A percentile compares a stretch with the other conserved stretches of the same genome.
Conservation (phyloP, 306 rosid species). For the Glycine soja region DNA sequence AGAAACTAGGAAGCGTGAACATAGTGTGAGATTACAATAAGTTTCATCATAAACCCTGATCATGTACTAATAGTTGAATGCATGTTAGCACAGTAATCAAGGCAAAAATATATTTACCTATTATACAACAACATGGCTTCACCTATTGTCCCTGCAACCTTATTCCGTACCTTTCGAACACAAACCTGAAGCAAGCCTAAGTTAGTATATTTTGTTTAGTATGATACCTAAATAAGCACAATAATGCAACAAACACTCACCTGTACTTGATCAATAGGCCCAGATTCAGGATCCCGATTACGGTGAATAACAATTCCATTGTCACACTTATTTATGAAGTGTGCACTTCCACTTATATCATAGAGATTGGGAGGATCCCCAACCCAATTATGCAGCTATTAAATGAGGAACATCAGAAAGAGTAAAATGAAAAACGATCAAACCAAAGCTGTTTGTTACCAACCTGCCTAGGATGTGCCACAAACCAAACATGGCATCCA, state of each 20-base stretch:
- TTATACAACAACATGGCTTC: slow-evolving; percentile 74
- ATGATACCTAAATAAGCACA: slow-evolving; percentile 6
- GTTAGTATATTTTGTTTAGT: slow-evolving; percentile 33
- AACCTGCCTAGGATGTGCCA: slow-evolving; percentile 98
- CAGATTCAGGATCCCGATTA: slow-evolving; percentile 83
- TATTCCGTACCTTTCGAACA: slow-evolving; percentile 86
- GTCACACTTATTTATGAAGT: slow-evolving; percentile 94
- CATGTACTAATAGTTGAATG: slow-evolving; percentile 6
- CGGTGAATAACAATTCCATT: slow-evolving; percentile 93
- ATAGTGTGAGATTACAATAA: no score
- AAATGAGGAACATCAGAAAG: slow-evolving; percentile 44
- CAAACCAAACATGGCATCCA: slow-evolving; percentile 98
- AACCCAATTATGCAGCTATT: slow-evolving; percentile 79
- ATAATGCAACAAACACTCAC: slow-evolving; percentile 49
- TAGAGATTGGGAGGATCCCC: slow-evolving; percentile 89
- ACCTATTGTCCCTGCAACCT: slow-evolving; percentile 88
- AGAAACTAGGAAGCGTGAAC: no score
- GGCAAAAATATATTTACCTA: slow-evolving; percentile 55
- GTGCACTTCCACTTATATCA: slow-evolving; percentile 97
- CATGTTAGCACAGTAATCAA: slow-evolving; percentile 24
- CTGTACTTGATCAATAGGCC: slow-evolving; percentile 82
- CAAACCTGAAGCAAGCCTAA: slow-evolving; percentile 64
- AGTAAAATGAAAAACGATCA: slow-evolving; percentile 7
- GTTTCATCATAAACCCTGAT: slow-evolving; percentile 44
- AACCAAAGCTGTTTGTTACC: slow-evolving; percentile 14